Evolutionary conservation across 2,329 filamentous ascomycete species (phyloP).

Genomic region (Gliomastix tumulicola): DNA sequence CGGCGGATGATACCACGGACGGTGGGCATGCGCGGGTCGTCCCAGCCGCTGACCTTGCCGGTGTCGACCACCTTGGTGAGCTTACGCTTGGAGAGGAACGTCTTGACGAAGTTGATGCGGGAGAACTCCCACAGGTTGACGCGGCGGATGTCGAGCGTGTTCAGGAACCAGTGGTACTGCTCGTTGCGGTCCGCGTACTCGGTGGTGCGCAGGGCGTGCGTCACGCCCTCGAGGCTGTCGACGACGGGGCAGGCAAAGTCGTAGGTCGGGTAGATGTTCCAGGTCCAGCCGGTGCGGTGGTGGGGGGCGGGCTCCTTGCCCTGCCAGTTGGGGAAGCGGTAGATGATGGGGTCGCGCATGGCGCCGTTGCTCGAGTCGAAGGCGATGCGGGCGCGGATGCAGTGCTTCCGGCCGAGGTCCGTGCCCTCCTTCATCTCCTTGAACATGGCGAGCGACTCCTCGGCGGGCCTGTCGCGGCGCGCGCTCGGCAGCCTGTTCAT

Average conservation of each 20-base stretch:
- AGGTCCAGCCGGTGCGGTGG: constrained; percentile 74
- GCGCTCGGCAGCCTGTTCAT: constrained; percentile 78
- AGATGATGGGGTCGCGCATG: constrained; percentile 89
- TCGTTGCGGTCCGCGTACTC: constrained; percentile 85
- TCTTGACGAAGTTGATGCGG: constrained; percentile 76
- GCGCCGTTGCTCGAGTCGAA: constrained; percentile 91
- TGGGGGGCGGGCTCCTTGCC: constrained; percentile 41
- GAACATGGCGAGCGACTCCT: constrained; percentile 81
- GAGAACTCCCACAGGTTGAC: constrained; percentile 84
- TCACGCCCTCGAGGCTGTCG: constrained; percentile 74
- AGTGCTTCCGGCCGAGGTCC: constrained; percentile 74
- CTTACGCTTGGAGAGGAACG: constrained; percentile 80
- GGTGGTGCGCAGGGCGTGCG: constrained; percentile 74
- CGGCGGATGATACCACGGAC: constrained; percentile 72
- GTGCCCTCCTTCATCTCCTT: constrained; percentile 89
- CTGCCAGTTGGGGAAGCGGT: constrained; percentile 70
- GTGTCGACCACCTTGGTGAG: constrained; percentile 75
- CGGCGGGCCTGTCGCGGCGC: constrained; percentile 68
- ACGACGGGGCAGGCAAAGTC: constrained; percentile 81
- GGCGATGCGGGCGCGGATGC: constrained; percentile 91
- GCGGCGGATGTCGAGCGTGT: constrained; percentile 64
- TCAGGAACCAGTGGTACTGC: constrained; percentile 81
- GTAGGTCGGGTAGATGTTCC: constrained; percentile 93
- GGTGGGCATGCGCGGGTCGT: constrained; percentile 81
- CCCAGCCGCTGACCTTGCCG: constrained; percentile 75